Conservation (phyloP, 148 eudicot species). For the Rhododendron williamsianum region DNA sequence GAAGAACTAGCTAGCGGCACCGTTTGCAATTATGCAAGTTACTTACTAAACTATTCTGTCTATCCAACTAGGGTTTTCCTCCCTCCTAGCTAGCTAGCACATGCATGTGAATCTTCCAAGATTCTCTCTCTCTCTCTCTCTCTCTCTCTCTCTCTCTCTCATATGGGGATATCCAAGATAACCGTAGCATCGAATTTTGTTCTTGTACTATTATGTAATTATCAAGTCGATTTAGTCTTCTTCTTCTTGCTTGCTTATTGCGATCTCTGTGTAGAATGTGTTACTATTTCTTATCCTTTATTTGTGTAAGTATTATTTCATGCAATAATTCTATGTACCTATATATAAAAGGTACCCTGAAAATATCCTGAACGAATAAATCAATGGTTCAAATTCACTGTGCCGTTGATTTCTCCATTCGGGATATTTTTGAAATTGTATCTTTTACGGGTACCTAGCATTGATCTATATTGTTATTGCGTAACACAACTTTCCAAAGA, state of each 20-base stretch:
- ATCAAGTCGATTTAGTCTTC: background rate
- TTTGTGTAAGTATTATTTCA: background rate
- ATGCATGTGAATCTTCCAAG: background rate
- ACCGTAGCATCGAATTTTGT: background rate
- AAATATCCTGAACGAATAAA: too few species aligned
- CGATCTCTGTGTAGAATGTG: background rate
- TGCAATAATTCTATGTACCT: background rate
- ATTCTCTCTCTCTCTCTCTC: background rate
- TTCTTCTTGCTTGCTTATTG: background rate
- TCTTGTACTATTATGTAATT: background rate
- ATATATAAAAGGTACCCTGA: too few species aligned
- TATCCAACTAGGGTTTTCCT: background rate
- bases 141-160: background rate
- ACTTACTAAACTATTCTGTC: background rate
- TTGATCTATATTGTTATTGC: background rate
- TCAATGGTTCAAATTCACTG: too few species aligned
- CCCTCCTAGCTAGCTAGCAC: background rate
- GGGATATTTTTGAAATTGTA: too few species aligned
- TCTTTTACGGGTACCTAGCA: too few species aligned
- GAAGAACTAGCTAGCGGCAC: background rate
- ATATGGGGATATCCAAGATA: background rate
- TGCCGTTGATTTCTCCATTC: too few species aligned
- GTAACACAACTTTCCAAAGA: background rate
- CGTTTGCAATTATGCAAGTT: background rate
- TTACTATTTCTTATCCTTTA: too few species aligned